Conservation (phyloP, 805 yeast species). For the Starmera dryadoides region DNA sequence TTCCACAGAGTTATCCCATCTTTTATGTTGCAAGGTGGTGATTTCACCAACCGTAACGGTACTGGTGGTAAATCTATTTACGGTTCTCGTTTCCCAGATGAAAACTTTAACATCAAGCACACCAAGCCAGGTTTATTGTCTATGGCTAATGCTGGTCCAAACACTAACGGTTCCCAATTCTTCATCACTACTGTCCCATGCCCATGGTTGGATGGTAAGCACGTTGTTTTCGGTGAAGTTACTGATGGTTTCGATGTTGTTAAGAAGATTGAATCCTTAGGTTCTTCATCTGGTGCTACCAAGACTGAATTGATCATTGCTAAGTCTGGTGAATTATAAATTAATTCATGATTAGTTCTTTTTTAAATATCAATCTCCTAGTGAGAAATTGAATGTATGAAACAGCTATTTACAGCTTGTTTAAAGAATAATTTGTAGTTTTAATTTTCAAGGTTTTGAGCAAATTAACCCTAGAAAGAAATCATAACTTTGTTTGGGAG, state of each 20-base stretch:
- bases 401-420: too few relatives aligned
- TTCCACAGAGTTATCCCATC: slow-evolving; percentile 98
- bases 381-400: too few relatives aligned
- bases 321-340: slow-evolving; percentile 37
- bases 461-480: too few relatives aligned
- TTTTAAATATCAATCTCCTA: too few relatives aligned
- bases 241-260: slow-evolving; percentile 79
- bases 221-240: slow-evolving; percentile 94
- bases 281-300: slow-evolving; percentile 71
- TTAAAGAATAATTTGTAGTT: too few relatives aligned
- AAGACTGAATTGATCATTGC: slow-evolving; percentile 59
- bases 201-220: slow-evolving; percentile 90
- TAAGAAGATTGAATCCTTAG: slow-evolving; percentile 74
- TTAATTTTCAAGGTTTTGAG: too few relatives aligned
- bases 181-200: slow-evolving; percentile 86
- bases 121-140: slow-evolving; percentile 76
- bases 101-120: slow-evolving; percentile 71
- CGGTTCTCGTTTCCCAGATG: slow-evolving; percentile 73
- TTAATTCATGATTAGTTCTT: too few relatives aligned
- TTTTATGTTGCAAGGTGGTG: slow-evolving; percentile 99
- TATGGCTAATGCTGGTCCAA: slow-evolving; percentile 98
- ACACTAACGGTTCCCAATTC: slow-evolving; percentile 97
- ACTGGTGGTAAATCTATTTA: slow-evolving; percentile 94
- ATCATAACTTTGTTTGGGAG: too few relatives aligned
- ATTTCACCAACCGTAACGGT: slow-evolving; percentile 89